Evolutionary conservation across 73 alveolate species (phyloP).

Genomic region (Paraurostyla sp.): DNA sequence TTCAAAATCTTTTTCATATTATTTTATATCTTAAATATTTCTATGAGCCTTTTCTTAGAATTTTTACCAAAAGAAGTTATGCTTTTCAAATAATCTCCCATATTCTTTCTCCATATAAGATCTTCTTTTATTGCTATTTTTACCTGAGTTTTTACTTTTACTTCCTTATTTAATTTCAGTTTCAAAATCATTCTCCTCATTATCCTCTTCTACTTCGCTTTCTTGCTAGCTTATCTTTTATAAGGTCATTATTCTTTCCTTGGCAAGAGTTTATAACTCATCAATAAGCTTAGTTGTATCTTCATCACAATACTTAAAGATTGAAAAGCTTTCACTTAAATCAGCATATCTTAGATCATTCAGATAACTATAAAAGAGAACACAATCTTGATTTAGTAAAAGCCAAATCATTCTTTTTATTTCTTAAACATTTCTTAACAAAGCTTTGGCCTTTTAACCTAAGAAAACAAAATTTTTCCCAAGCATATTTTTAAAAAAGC

Average conservation of each 20-base stretch:
- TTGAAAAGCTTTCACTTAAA: neutral
- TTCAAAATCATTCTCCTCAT: neutral
- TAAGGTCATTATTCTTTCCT: conserved; percentile 14
- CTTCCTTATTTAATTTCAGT: neutral
- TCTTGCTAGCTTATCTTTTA: neutral
- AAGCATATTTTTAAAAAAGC: conserved; percentile 2
- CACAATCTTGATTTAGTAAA: conserved; percentile 37
- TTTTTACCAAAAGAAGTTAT: neutral
- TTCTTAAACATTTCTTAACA: conserved; percentile 32
- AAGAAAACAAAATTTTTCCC: conserved; percentile 10
- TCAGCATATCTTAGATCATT: conserved; percentile 49
- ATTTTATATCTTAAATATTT: neutral
- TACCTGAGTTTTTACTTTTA: neutral
- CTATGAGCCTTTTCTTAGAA: neutral
- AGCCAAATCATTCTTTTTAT: conserved; percentile 41
- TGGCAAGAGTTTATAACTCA: neutral
- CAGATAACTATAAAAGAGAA: conserved; percentile 31
- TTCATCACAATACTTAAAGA: conserved; percentile 54
- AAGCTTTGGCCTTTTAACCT: conserved; percentile 58
- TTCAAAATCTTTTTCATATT: conserved; percentile 21
- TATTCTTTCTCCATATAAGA: neutral
- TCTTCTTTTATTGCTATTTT: neutral
- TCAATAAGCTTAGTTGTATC: conserved; percentile 43
- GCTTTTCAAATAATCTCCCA: neutral
- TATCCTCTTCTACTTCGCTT: neutral